A percentile compares a stretch with the other conserved stretches of the same genome.
Evolutionary conservation across 805 yeast genomes (phyloP).

Genomic region (Lipomyces spencermartinsiae): DNA sequence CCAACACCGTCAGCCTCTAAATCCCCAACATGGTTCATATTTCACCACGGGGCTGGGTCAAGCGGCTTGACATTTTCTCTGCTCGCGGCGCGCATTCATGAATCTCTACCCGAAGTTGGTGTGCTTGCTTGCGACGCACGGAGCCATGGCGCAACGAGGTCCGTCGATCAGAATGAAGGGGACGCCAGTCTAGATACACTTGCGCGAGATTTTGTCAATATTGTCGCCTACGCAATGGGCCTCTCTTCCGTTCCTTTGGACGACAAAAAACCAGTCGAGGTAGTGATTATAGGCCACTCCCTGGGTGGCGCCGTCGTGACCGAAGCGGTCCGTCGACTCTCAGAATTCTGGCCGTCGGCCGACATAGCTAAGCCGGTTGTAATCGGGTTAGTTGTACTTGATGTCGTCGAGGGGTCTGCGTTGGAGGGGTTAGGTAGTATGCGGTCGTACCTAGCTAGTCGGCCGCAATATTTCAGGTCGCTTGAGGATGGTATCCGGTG

Average conservation of each 20-base stretch:
- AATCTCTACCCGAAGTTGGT: conserved; percentile 56
- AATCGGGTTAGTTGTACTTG: conserved; percentile 78
- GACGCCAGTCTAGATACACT: conserved; percentile 59
- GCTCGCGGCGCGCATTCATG: conserved; percentile 27
- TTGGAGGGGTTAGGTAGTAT: conserved; percentile 69
- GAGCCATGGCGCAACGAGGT: conserved; percentile 74
- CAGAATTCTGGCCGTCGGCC: conserved; percentile 17
- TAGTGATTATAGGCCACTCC: conserved; percentile 84
- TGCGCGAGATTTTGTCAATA: conserved; percentile 60
- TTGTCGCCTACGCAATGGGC: conserved; percentile 53
- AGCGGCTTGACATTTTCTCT: conserved; percentile 76
- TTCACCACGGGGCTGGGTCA: conserved; percentile 97
- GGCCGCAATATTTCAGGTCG: conserved; percentile 67
- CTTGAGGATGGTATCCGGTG: conserved; percentile 73
- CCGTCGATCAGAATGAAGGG: conserved; percentile 39
- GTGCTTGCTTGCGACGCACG: conserved; percentile 77
- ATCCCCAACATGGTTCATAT: conserved; percentile 64
- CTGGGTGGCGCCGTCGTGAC: conserved; percentile 89
- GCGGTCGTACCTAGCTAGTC: conserved; percentile 64
- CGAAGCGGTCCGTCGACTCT: conserved; percentile 49
- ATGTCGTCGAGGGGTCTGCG: conserved; percentile 95
- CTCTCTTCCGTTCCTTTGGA: conserved; percentile 10
- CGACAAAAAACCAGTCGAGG: conserved; percentile 38
- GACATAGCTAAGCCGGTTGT: conserved; percentile 43
- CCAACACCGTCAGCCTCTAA: conserved; percentile 20